A percentile compares a stretch with the other conserved stretches of the same genome.
Conservation (phyloP, 2,329 filamentous ascomycete genomes). For the Trichoderma sp. region DNA sequence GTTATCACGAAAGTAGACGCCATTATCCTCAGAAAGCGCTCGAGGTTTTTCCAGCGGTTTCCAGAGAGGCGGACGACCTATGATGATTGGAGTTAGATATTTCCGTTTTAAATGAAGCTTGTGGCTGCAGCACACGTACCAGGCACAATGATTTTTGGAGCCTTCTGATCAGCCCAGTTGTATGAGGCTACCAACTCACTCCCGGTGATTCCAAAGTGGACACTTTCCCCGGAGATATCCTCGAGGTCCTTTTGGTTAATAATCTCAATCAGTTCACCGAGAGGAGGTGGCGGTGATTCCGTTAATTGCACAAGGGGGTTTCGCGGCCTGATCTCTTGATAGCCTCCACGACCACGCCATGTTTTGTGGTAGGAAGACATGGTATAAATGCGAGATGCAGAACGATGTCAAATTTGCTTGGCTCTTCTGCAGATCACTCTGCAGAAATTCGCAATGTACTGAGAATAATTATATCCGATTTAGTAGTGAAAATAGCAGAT, state of each 20-base stretch:
- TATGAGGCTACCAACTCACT: conserved; percentile 46
- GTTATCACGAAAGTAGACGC: conserved; percentile 50
- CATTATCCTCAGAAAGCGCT: conserved; percentile 41
- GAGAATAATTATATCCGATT: not conserved
- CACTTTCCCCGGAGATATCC: not conserved
- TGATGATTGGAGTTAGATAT: conserved; percentile 17
- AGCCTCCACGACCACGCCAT: not conserved
- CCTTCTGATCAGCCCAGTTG: conserved; percentile 44
- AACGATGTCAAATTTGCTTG: too few species aligned
- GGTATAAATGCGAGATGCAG: not conserved
- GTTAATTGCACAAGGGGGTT: not conserved
- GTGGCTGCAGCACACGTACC: conserved; percentile 27
- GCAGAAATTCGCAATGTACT: not conserved
- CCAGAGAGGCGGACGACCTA: conserved; percentile 35
- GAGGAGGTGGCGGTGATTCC: conserved; percentile 22
- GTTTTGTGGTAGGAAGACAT: not conserved
- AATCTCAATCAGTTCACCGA: conserved; percentile 26
- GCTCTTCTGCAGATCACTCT: not conserved
- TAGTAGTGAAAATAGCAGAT: too few species aligned
- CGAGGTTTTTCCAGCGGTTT: conserved; percentile 27
- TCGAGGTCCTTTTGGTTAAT: conserved; percentile 20
- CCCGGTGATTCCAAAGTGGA: conserved; percentile 31
- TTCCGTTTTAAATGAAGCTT: not conserved
- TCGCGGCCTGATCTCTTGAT: not conserved
- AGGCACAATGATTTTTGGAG: conserved; percentile 44